These are phyloP conservation scores for Pleurotus platypus DNA, from an alignment of 768 basidiomycete species.

Conservation along the genomic window DNA sequence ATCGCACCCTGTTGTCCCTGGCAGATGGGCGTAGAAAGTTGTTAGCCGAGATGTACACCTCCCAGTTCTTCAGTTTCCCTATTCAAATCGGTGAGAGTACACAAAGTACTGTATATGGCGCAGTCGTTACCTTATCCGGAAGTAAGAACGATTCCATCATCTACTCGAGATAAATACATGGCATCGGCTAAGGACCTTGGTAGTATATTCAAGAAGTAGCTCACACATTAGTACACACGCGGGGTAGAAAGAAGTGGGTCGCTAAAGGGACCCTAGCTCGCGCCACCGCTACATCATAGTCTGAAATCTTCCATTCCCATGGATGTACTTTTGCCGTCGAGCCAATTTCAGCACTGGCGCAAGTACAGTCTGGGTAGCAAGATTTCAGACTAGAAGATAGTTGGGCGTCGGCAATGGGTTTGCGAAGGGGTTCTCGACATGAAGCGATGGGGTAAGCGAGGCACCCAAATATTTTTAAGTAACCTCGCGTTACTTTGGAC, in stretches of 20 bases:
- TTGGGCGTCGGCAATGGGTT: neutral
- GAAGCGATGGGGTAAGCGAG: too few relatives aligned
- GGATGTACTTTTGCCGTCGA: conserved; percentile 5
- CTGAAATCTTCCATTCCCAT: conserved; percentile 9
- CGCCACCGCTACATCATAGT: neutral
- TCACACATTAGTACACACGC: too few relatives aligned
- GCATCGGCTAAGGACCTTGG: too few relatives aligned
- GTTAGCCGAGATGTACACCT: conserved; percentile 25
- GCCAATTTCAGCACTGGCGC: neutral
- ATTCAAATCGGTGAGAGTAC: neutral
- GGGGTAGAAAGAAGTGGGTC: too few relatives aligned
- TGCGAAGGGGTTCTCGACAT: too few relatives aligned
- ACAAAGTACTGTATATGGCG: conserved; percentile 1
- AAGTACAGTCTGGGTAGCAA: conserved; percentile 2
- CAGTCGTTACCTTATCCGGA: conserved; percentile 1
- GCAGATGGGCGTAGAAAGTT: conserved; percentile 54
- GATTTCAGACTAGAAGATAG: conserved; percentile 6
- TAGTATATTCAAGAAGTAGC: too few relatives aligned
- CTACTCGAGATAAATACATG: too few relatives aligned
- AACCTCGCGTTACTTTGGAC: neutral
- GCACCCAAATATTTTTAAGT: too few relatives aligned
- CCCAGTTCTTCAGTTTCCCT: too few relatives aligned
- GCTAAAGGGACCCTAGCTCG: too few relatives aligned
- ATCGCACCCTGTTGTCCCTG: conserved; percentile 77
- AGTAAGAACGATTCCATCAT: neutral